Conservation (phyloP, 1,139 yeast genomes). For the Entelexis sorbosivorans region DNA sequence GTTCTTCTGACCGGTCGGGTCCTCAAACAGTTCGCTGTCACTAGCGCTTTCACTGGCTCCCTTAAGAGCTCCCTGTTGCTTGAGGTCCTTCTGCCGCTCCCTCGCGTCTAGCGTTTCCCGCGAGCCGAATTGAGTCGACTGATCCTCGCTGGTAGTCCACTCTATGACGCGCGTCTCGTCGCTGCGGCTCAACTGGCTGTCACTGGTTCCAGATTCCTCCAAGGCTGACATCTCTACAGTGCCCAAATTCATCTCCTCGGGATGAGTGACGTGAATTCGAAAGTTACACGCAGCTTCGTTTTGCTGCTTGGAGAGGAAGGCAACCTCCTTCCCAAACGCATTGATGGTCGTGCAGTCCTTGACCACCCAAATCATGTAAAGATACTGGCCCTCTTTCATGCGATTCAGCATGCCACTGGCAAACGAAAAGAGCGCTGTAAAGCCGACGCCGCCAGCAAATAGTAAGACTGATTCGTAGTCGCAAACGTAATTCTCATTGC, state of each 20-base stretch:
- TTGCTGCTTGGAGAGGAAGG: neutral
- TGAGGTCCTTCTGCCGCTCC: neutral
- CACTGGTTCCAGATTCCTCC: neutral
- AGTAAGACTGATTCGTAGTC: conserved; percentile 41
- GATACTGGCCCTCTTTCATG: conserved; percentile 15
- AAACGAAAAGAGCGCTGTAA: conserved; percentile 24
- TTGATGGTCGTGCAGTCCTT: conserved; percentile 11
- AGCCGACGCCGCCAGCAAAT: conserved; percentile 54
- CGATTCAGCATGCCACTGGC: conserved; percentile 15
- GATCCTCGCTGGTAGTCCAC: neutral
- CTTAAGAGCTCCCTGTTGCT: neutral
- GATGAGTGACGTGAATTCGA: conserved; percentile 17
- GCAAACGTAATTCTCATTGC: conserved; percentile 38
- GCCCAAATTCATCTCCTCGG: conserved; percentile 11
- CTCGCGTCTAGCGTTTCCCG: neutral
- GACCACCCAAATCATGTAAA: conserved; percentile 23
- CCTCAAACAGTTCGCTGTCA: neutral
- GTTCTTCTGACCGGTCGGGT: neutral
- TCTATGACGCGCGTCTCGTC: neutral
- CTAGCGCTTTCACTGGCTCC: neutral
- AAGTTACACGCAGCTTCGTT: conserved; percentile 8
- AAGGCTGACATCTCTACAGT: neutral
- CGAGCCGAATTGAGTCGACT: neutral
- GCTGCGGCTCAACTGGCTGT: neutral
- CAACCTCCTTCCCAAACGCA: conserved; percentile 21